A percentile compares a stretch with the other conserved stretches of the same genome.
Conservation (phyloP, 2,329 filamentous ascomycete species). For the Lecanicillium sp. region DNA sequence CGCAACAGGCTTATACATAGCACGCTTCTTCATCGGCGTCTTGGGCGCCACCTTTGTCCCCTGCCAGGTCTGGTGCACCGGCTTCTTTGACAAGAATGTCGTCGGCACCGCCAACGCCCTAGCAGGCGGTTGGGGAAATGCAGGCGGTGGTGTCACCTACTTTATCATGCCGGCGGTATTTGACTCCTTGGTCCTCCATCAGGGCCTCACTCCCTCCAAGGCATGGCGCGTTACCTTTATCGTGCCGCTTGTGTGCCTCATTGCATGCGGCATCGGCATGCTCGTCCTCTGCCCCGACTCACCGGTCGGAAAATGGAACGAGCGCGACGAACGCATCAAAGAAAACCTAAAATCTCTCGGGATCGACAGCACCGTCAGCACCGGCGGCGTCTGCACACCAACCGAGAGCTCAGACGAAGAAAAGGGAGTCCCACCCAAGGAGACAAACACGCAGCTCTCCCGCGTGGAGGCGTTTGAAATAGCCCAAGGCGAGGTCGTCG, state of each 20-base stretch:
- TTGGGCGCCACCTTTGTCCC: constrained; percentile 73
- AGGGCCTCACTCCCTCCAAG: constrained; percentile 53
- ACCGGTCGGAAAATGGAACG: constrained; percentile 72
- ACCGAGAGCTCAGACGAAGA: constrained; percentile 22
- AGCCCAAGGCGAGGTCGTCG: constrained; percentile 41
- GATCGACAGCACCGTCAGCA: constrained; percentile 37
- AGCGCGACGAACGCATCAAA: constrained; percentile 52
- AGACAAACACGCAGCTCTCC: constrained; percentile 36
- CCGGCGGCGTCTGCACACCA: constrained; percentile 38
- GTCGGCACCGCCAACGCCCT: constrained; percentile 84
- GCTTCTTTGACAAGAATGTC: constrained; percentile 88
- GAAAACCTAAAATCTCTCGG: constrained; percentile 42
- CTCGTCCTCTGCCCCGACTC: constrained; percentile 72
- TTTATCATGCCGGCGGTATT: constrained; percentile 90
- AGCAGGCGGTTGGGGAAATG: constrained; percentile 77
- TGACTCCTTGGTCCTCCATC: constrained; percentile 58
- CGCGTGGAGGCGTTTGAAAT: constrained; percentile 45
- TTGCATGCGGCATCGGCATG: constrained; percentile 57
- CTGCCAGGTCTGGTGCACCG: constrained; percentile 88
- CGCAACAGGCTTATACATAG: constrained; percentile 52
- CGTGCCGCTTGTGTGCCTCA: constrained; percentile 72
- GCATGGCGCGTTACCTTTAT: constrained; percentile 83
- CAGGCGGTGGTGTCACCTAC: constrained; percentile 85
- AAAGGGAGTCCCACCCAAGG: constrained; percentile 1
- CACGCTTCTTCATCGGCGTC: constrained; percentile 75